A percentile compares a stretch with the other conserved stretches of the same genome.
phyloP scores from a whole-genome alignment of 1,284 basidiomycete species.

The Ustilago bromivora region DNA sequence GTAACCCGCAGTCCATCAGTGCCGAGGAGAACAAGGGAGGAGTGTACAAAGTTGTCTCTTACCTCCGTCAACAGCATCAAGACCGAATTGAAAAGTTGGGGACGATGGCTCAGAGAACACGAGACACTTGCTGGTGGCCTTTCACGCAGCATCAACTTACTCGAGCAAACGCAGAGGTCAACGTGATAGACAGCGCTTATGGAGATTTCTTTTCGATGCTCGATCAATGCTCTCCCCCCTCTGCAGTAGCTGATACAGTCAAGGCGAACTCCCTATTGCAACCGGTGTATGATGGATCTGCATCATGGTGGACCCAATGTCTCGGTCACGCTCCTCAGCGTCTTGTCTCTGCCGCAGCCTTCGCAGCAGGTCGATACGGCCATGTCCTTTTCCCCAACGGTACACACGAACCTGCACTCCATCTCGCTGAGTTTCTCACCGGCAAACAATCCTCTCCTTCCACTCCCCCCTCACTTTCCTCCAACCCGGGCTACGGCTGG shows the following conservation, averaged over 20 bases:
- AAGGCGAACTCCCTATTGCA: constrained; percentile 72
- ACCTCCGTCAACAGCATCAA: constrained; percentile 78
- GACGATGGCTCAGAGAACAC: constrained; percentile 82
- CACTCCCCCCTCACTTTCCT: constrained; percentile 43
- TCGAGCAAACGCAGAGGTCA: constrained; percentile 54
- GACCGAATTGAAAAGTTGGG: constrained; percentile 78
- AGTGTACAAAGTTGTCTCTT: constrained; percentile 74
- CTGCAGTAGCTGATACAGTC: not conserved
- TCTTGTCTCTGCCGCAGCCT: constrained; percentile 85
- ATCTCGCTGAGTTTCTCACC: constrained; percentile 79
- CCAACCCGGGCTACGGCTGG: constrained; percentile 76
- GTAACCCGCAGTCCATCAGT: constrained; percentile 36
- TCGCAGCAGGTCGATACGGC: constrained; percentile 91
- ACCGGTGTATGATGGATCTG: constrained; percentile 87
- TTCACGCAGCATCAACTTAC: constrained; percentile 85
- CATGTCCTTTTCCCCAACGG: constrained; percentile 96
- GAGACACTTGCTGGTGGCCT: constrained; percentile 93
- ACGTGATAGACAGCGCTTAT: constrained; percentile 87
- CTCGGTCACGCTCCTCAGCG: constrained; percentile 85
- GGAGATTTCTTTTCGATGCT: constrained; percentile 80
- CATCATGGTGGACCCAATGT: constrained; percentile 98
- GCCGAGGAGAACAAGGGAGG: constrained; percentile 44
- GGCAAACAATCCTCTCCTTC: constrained; percentile 66
- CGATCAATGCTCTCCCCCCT: constrained; percentile 24
- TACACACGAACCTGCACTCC: constrained; percentile 84